Conservation (phyloP, 352 stramenopile species). For the Phytophthora idaei region DNA sequence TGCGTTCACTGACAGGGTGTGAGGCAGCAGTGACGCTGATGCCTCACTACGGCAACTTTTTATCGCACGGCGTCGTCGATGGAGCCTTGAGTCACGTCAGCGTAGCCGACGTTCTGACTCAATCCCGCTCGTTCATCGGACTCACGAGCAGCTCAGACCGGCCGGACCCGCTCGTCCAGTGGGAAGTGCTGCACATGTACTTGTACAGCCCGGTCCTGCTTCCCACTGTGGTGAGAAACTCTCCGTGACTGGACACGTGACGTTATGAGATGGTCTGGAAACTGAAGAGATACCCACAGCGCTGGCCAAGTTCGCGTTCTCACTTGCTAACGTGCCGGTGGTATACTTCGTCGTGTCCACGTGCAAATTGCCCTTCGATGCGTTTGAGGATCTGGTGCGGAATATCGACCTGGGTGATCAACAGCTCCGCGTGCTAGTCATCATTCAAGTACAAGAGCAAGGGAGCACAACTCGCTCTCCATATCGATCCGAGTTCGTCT, state of each 20-base stretch:
- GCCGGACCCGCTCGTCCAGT: slow-evolving; percentile 35
- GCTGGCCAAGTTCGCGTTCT: slow-evolving; percentile 26
- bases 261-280: slow-evolving; percentile 7
- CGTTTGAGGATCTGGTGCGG: slow-evolving; percentile 30
- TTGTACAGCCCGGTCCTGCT: slow-evolving; percentile 46
- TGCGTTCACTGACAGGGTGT: slow-evolving; percentile 23
- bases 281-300: background rate
- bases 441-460: slow-evolving; percentile 53
- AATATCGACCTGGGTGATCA: slow-evolving; percentile 41
- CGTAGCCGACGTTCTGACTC: slow-evolving; percentile 40
- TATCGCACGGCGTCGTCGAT: slow-evolving; percentile 39
- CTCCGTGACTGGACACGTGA: slow-evolving; percentile 44
- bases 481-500: slow-evolving; percentile 28
- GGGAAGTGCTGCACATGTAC: slow-evolving; percentile 57
- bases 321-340: slow-evolving; percentile 12
- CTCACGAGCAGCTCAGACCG: slow-evolving; percentile 32
- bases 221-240: slow-evolving; percentile 51
- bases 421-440: slow-evolving; percentile 45
- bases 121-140: slow-evolving; percentile 50
- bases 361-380: slow-evolving; percentile 26
- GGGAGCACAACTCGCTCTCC: slow-evolving; percentile 9
- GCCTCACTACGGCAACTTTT: slow-evolving; percentile 41
- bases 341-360: slow-evolving; percentile 55
- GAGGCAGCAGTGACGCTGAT: slow-evolving; percentile 20
- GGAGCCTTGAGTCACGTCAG: slow-evolving; percentile 36